phyloP scores from a whole-genome alignment of 2,329 filamentous ascomycete genomes.

The Cytospora paraplurivora region DNA sequence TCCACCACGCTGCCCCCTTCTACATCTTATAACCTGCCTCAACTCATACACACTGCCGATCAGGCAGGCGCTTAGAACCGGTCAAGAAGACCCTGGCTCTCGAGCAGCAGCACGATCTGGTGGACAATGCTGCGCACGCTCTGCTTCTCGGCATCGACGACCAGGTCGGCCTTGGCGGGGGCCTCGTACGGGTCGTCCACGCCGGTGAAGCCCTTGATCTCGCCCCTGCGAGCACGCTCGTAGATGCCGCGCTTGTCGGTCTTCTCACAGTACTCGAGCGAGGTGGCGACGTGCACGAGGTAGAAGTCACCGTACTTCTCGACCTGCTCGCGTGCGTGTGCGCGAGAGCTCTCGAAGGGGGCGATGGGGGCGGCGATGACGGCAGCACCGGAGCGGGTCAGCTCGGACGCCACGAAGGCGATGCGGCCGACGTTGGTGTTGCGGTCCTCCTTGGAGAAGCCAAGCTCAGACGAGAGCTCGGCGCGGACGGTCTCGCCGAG shows the following conservation, averaged over 20 bases:
- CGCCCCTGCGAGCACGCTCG: constrained; percentile 76
- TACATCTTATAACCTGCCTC: neutral
- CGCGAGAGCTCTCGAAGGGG: constrained; percentile 78
- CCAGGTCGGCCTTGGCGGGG: constrained; percentile 78
- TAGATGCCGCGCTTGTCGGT: constrained; percentile 94
- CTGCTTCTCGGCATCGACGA: constrained; percentile 83
- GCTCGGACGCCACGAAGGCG: constrained; percentile 91
- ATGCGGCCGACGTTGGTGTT: constrained; percentile 95
- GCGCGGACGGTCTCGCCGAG: constrained; percentile 93
- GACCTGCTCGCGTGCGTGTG: constrained; percentile 79
- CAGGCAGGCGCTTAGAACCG: constrained; percentile 46
- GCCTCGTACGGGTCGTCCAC: constrained; percentile 96
- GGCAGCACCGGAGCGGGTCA: constrained; percentile 88
- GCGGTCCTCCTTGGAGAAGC: constrained; percentile 91
- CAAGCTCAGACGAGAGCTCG: constrained; percentile 92
- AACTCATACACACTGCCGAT: neutral
- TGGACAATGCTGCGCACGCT: constrained; percentile 92
- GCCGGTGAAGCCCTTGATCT: constrained; percentile 98
- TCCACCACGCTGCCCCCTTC: neutral
- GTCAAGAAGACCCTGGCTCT: constrained; percentile 87
- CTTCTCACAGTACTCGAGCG: constrained; percentile 90
- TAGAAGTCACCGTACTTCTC: constrained; percentile 91
- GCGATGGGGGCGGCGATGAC: constrained; percentile 97
- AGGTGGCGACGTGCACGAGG: constrained; percentile 91
- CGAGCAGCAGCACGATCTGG: constrained; percentile 91